These are phyloP conservation scores for Penicillium salamii DNA, from an alignment of 495 filamentous ascomycete genomes.

Conservation along the genomic window DNA sequence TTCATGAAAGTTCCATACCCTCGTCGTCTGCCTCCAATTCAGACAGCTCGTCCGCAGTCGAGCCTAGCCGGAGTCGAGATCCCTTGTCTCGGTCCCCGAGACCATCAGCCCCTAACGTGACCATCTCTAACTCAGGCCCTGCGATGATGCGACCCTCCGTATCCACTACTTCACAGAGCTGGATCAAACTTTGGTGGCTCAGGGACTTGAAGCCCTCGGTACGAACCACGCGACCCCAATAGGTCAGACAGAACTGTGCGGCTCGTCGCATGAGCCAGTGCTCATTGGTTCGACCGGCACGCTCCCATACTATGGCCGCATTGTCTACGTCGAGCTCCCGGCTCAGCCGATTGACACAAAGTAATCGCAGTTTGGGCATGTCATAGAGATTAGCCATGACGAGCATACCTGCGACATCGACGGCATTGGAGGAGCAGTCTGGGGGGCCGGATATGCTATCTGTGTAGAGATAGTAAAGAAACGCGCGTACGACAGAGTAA, in stretches of 20 bases:
- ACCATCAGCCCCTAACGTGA: conserved; percentile 61
- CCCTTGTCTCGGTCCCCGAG: conserved; percentile 47
- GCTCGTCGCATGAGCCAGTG: conserved; percentile 89
- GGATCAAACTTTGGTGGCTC: conserved; percentile 71
- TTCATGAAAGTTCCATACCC: conserved; percentile 59
- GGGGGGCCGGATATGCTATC: conserved; percentile 76
- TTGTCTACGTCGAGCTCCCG: conserved; percentile 91
- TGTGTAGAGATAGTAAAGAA: conserved; percentile 94
- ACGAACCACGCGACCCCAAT: conserved; percentile 94
- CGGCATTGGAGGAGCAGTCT: conserved; percentile 64
- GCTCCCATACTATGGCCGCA: conserved; percentile 94
- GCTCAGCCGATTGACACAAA: conserved; percentile 83
- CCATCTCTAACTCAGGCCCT: conserved; percentile 79
- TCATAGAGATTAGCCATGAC: conserved; percentile 98
- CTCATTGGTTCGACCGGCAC: conserved; percentile 82
- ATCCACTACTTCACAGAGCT: conserved; percentile 91
- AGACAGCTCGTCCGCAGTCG: conserved; percentile 54
- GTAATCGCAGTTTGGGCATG: conserved; percentile 83
- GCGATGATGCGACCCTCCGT: conserved; percentile 82
- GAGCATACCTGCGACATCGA: conserved; percentile 89
- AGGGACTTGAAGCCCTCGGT: conserved; percentile 82
- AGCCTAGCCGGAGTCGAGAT: conserved; percentile 47
- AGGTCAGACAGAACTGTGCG: conserved; percentile 79
- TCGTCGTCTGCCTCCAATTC: conserved; percentile 70
- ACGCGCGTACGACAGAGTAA: conserved; percentile 89